These are phyloP conservation scores for Pythium phragmitis DNA, from an alignment of 352 stramenopile species.

Conservation along the genomic window DNA sequence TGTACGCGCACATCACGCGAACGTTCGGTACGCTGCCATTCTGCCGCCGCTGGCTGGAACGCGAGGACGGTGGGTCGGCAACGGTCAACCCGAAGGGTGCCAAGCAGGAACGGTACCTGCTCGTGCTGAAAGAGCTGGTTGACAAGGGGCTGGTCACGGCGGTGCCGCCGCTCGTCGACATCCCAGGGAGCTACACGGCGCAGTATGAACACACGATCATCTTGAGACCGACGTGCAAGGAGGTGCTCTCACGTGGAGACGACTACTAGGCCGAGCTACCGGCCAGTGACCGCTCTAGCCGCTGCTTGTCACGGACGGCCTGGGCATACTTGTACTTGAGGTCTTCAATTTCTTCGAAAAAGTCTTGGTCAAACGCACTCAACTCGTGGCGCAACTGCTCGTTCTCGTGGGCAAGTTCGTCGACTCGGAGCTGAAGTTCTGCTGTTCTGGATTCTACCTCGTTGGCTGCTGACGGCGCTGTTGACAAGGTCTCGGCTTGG, in stretches of 20 bases:
- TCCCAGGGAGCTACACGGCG: slow-evolving; percentile 95
- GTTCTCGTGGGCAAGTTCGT: slow-evolving; percentile 61
- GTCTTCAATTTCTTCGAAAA: slow-evolving; percentile 96
- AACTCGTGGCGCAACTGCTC: slow-evolving; percentile 74
- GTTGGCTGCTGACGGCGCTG: neutral
- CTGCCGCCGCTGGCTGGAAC: slow-evolving; percentile 97
- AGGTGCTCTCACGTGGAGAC: slow-evolving; percentile 96
- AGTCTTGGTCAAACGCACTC: slow-evolving; percentile 91
- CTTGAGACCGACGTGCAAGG: slow-evolving; percentile 96
- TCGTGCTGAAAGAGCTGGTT: slow-evolving; percentile 97
- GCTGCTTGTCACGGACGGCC: slow-evolving; percentile 76
- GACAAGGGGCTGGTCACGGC: slow-evolving; percentile 94
- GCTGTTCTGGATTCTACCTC: neutral
- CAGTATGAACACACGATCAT: slow-evolving; percentile 99
- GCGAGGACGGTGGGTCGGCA: slow-evolving; percentile 95
- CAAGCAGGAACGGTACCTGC: slow-evolving; percentile 98
- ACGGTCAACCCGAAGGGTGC: slow-evolving; percentile 90
- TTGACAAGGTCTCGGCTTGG: neutral
- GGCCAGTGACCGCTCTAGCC: slow-evolving; percentile 42
- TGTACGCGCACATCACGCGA: slow-evolving; percentile 97
- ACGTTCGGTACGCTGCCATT: slow-evolving; percentile 99
- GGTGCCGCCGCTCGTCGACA: slow-evolving; percentile 97
- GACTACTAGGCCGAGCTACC: slow-evolving; percentile 88
- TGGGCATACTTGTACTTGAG: slow-evolving; percentile 94
- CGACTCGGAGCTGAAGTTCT: slow-evolving; percentile 17